phyloP scores from a whole-genome alignment of 345 rosid genomes.

The Brassica incana region DNA sequence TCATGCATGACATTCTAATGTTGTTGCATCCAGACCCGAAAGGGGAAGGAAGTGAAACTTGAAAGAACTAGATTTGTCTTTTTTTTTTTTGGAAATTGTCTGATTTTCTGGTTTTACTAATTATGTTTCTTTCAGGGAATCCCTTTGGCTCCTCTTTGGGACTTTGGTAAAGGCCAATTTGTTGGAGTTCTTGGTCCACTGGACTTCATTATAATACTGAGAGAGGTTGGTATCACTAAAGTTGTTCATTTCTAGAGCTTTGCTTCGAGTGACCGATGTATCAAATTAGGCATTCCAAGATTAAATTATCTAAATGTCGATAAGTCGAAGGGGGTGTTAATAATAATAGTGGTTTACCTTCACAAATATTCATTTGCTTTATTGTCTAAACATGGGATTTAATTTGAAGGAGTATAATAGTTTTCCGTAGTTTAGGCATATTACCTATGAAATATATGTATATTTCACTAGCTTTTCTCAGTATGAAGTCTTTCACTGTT shows the following conservation, averaged over 20 bases:
- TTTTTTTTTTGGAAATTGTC: neutral
- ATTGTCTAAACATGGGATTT: neutral
- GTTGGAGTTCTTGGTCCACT: constrained; percentile 80
- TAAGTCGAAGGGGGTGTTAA: neutral
- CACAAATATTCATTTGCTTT: constrained; percentile 6
- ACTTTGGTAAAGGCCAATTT: constrained; percentile 60
- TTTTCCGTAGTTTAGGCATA: neutral
- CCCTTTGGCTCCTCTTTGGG: constrained; percentile 89
- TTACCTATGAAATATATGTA: constrained; percentile 8
- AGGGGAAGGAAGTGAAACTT: constrained; percentile 19
- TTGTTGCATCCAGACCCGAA: constrained; percentile 17
- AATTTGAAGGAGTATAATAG: neutral
- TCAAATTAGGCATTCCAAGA: neutral
- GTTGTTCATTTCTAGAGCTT: constrained; percentile 4
- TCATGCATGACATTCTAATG: constrained; percentile 23
- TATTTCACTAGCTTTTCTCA: constrained; percentile 19
- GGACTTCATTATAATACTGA: constrained; percentile 78
- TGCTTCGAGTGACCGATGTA: neutral
- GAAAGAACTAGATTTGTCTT: neutral
- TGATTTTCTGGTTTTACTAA: constrained; percentile 35
- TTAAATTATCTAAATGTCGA: neutral
- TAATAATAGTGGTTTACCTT: neutral
- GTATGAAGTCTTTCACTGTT: neutral
- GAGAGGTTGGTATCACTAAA: constrained; percentile 54
- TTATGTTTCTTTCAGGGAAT: constrained; percentile 57